Evolutionary conservation across 2,329 filamentous ascomycete species (phyloP), one percentile per base, ranked within the genome.

Genomic region (Aspergillus pseudoglaucus): DNA sequence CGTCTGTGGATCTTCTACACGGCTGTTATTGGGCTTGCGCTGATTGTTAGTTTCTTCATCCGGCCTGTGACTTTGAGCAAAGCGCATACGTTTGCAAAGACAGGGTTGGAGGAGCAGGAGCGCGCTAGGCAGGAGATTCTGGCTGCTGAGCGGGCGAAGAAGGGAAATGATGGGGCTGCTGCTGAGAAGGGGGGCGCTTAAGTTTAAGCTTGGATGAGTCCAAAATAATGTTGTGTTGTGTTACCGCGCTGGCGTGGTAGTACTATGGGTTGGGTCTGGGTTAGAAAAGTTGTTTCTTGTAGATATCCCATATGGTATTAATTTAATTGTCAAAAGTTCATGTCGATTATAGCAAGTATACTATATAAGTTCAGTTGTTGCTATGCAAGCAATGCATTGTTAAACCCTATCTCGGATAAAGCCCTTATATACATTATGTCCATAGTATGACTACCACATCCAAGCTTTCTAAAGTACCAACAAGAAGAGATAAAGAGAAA

Each of bases 1-100:
- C 71, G 72, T 23, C 73, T 75, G 55, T 79, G 76, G 73, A 74
- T 79, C 37, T 70, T 78, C 45, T 78, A 75, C 47, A 68, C 71
- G 0, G 61, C 51, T 8, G 52, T 72, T 3, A 63, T 59, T 2
- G 68, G 56, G 2, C 22, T 66, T 7, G 71, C 67, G 2, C 55
- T 73, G 6, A 39, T 71, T 6, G 52, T 74, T 1, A 73, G 73
- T 32, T 46, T 67, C 9, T 65, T 74, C 37, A 60, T 75, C 18
- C 56, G 57, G 4, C 64, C 62, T 12, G 62, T 65, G 7, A 65
- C 65, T 22, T 55, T 76, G 43, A 72, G 62, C 46, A 65, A 61
- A 49, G 58, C 63, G 38, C 71, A 75, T 53, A 68, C 71, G n/a
- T 55, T 71, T 45, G 63, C 66, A 9, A 72, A 70, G 57, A 75